Conservation (phyloP, 441 rosid species). For the Viola pubescens region DNA sequence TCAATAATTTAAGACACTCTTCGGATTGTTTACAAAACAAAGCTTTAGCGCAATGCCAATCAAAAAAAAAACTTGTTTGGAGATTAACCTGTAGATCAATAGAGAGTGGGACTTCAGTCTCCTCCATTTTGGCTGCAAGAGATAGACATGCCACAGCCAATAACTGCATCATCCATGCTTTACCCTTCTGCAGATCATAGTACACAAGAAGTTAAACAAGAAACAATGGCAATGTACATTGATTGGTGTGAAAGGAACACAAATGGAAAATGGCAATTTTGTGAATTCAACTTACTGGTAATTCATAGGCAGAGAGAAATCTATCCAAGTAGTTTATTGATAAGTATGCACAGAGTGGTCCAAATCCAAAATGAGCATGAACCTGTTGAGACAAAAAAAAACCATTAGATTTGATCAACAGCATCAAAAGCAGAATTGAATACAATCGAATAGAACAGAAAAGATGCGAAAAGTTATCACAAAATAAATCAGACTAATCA, state of each 20-base stretch:
- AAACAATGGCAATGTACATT: conserved; percentile 5
- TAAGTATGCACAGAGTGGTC: conserved; percentile 55
- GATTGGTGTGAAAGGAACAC: not conserved
- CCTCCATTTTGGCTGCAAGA: conserved; percentile 70
- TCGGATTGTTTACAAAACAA: not conserved
- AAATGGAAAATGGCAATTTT: not conserved
- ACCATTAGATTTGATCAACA: conserved; percentile 19
- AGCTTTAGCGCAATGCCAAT: not conserved
- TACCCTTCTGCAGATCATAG: conserved; percentile 42
- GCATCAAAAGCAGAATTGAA: conserved; percentile 11
- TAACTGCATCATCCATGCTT: conserved; percentile 59
- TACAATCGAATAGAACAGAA: conserved; percentile 18
- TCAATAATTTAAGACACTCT: not conserved
- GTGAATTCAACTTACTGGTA: conserved; percentile 43
- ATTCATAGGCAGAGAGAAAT: conserved; percentile 53
- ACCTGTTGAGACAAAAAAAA: conserved; percentile 38
- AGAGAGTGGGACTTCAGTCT: conserved; percentile 48
- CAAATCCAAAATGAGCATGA: conserved; percentile 58
- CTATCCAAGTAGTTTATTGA: conserved; percentile 65
- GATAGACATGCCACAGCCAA: conserved; percentile 68
- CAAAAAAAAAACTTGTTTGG: not conserved
- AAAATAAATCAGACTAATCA: conserved; percentile 10
- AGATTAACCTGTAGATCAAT: conserved; percentile 56
- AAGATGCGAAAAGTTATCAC: conserved; percentile 4
- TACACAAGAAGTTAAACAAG: not conserved